Base-by-base conservation (phyloP, 371 early-diverging fungal species). In the Nematocida displodere region DNA sequence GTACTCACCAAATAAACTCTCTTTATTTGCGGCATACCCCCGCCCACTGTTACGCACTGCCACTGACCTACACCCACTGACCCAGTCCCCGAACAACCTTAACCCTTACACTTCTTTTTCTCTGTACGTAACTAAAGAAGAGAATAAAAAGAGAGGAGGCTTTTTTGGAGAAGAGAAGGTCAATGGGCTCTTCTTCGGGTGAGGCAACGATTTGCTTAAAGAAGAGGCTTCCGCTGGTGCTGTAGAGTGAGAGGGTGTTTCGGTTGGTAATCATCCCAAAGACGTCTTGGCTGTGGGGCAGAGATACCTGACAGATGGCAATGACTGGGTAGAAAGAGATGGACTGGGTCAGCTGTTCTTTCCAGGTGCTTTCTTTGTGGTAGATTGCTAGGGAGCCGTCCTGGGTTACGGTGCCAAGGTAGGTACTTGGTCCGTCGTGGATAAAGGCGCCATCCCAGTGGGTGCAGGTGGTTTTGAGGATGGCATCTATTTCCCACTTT, bases 401-500 rank as follows among this genome's bases (percentile, higher is more conserved):
- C 39, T 71, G 75, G 22, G 52, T 61, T 17, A 71, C 75, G 13
- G 34, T 29, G 0, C 44, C 55, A 24, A 71, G 20, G 31, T 61
- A 61, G 8, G 8, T 7, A 2, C 17, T 26, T 7, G 20, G 17
- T 17, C 22, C 34, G 13, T 24, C 39, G n/a, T 49, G 39, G 31
- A 54, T n/a, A 29, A 54, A 15, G n/a, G n/a, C 44, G 5, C 17
- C 42, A 50, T 71, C 62, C 75, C 75, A 71, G 3, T 50, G 36
- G 13, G 47, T 58, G 29, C 34, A n/a, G 13, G 49, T 62, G 15
- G 5, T 26, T 34, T 71, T 71, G 24, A 71, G 34, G 29, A 62
- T 71, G 15, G 24, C 28, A 1, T 71, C 49, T 58, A 71, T 71
- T 29, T 71, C 75, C 75, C 75, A 71, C 62, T 71, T 71, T 7